Conservation (phyloP, 768 basidiomycete species). For the Candolleomyces efflorescens region DNA sequence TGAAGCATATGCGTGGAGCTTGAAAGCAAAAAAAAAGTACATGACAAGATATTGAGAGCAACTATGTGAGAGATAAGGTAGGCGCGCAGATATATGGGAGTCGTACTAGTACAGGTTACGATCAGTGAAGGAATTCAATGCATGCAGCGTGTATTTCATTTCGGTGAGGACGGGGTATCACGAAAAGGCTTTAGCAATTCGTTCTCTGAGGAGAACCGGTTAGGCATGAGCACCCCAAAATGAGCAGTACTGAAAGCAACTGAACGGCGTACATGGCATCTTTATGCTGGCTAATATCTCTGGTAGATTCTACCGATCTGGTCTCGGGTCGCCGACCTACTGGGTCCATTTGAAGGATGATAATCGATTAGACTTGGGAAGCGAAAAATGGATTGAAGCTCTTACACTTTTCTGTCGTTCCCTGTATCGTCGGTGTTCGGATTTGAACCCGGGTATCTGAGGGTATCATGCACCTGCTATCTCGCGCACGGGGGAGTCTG, state of each 20-base stretch:
- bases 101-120: no score
- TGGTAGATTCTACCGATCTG: conserved; percentile 5
- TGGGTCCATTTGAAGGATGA: not conserved
- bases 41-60: no score
- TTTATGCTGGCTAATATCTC: conserved; percentile 4
- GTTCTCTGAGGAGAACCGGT: not conserved
- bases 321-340: not conserved
- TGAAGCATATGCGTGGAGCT: no score
- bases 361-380: not conserved
- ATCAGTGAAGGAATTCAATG: not conserved
- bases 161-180: not conserved
- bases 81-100: no score
- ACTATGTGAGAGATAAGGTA: no score
- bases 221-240: not conserved
- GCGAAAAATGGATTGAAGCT: not conserved
- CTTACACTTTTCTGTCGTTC: not conserved
- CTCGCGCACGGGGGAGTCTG: no score
- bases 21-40: no score
- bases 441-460: not conserved
- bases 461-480: no score
- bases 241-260: not conserved
- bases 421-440: not conserved
- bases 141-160: not conserved
- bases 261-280: conserved; percentile 1
- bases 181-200: conserved; percentile 8